Percentiles rank a stretch among this genome's conserved stretches.
These are phyloP conservation scores for sorghum (Sorghum bicolor) DNA, from an alignment of 176 grass and related monocot species.

Conservation along the genomic window Sorghum_bicolor_NCBIv3 NC_012873.2:54553001-54553500, in stretches of 20 bases:
- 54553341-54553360: slow-evolving; percentile 62
- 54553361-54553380: slow-evolving; percentile 75
- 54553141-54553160: neutral
- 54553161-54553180: slow-evolving; percentile 12
- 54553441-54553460: slow-evolving; percentile 24
- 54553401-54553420: slow-evolving; percentile 77
- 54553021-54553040: neutral
- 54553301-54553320: slow-evolving; percentile 84
- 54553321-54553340: slow-evolving; percentile 83
- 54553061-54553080: neutral
- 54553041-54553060: neutral
- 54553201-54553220: neutral
- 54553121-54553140: neutral
- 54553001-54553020: neutral
- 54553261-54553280: slow-evolving; percentile 74
- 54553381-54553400: slow-evolving; percentile 90
- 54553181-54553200: neutral
- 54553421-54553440: slow-evolving; percentile 60
- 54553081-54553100: neutral
- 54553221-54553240: neutral
- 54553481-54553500: neutral
- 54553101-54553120: neutral
- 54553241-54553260: slow-evolving; percentile 18
- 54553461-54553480: neutral
- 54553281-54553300: slow-evolving; percentile 91